Evolutionary conservation across 2,329 filamentous ascomycete species (phyloP).

Genomic region (Xylaria sp.): DNA sequence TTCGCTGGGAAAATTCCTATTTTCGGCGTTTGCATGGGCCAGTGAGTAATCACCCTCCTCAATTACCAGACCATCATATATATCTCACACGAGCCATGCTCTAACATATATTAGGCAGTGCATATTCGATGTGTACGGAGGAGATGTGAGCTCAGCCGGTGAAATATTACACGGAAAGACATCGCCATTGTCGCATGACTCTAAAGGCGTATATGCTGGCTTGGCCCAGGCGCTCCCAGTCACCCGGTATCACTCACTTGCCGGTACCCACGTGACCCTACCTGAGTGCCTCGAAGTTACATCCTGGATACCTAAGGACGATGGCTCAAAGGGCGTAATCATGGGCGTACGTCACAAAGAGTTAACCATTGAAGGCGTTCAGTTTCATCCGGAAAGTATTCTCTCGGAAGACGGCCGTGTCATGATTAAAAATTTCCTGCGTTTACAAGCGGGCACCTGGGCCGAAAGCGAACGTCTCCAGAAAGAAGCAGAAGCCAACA

Average conservation of each 20-base stretch:
- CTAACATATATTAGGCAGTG: constrained; percentile 73
- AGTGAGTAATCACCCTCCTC: constrained; percentile 66
- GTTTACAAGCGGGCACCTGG: constrained; percentile 92
- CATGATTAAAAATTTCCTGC: constrained; percentile 94
- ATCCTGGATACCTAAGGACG: constrained; percentile 84
- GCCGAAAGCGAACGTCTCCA: constrained; percentile 75
- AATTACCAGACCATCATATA: neutral
- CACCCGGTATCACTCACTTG: constrained; percentile 95
- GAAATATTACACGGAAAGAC: constrained; percentile 99
- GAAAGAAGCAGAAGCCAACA: constrained; percentile 52
- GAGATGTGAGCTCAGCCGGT: constrained; percentile 89
- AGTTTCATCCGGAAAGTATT: constrained; percentile 98
- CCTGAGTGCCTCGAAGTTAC: constrained; percentile 88
- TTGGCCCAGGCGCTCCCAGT: constrained; percentile 84
- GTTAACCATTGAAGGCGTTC: constrained; percentile 91
- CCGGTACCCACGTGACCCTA: constrained; percentile 88
- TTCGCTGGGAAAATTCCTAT: constrained; percentile 96
- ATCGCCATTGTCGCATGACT: constrained; percentile 87
- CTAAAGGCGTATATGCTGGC: constrained; percentile 89
- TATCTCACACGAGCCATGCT: neutral
- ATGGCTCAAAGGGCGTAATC: constrained; percentile 85
- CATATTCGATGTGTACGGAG: constrained; percentile 94
- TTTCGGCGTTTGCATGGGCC: constrained; percentile 98
- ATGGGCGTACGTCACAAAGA: constrained; percentile 97
- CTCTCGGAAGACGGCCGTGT: constrained; percentile 86